A percentile compares a stretch with the other conserved stretches of the same genome.
Evolutionary conservation across 495 filamentous ascomycete genomes (phyloP).

Genomic region (Penicillium roqueforti): DNA sequence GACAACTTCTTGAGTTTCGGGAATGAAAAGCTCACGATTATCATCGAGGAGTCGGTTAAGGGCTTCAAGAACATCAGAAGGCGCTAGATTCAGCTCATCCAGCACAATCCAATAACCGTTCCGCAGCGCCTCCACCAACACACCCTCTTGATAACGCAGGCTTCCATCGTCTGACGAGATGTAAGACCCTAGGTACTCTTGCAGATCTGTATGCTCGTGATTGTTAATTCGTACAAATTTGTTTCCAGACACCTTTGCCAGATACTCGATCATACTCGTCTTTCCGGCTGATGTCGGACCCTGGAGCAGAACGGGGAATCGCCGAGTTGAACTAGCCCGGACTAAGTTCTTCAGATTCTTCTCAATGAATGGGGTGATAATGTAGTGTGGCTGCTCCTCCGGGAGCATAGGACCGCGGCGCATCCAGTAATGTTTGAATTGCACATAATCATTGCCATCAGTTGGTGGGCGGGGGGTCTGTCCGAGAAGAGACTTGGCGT

Average conservation of each 20-base stretch:
- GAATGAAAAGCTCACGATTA: constrained; percentile 94
- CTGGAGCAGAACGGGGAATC: constrained; percentile 93
- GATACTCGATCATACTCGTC: constrained; percentile 98
- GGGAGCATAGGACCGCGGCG: constrained; percentile 61
- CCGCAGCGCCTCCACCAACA: constrained; percentile 87
- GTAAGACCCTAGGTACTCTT: constrained; percentile 96
- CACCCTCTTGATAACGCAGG: constrained; percentile 84
- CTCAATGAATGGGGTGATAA: constrained; percentile 92
- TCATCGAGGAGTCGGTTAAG: constrained; percentile 93
- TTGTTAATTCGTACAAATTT: constrained; percentile 99
- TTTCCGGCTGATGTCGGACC: constrained; percentile 96
- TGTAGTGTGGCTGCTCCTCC: constrained; percentile 81
- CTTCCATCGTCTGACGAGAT: constrained; percentile 79
- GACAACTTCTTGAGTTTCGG: constrained; percentile 92
- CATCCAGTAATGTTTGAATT: constrained; percentile 92
- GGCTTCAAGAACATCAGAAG: constrained; percentile 93
- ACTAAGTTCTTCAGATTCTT: constrained; percentile 92
- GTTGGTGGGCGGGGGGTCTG: constrained; percentile 69
- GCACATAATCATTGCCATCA: constrained; percentile 75
- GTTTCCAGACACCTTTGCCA: constrained; percentile 92
- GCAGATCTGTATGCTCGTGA: constrained; percentile 96
- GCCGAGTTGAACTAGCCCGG: constrained; percentile 81
- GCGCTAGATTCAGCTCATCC: constrained; percentile 93
- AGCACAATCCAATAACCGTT: constrained; percentile 97
- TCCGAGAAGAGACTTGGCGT: constrained; percentile 62